A percentile compares a stretch with the other conserved stretches of the same genome.
These are phyloP conservation scores for Urostyla sp. DNA, from an alignment of 73 alveolate species.

Conservation along the genomic window DNA sequence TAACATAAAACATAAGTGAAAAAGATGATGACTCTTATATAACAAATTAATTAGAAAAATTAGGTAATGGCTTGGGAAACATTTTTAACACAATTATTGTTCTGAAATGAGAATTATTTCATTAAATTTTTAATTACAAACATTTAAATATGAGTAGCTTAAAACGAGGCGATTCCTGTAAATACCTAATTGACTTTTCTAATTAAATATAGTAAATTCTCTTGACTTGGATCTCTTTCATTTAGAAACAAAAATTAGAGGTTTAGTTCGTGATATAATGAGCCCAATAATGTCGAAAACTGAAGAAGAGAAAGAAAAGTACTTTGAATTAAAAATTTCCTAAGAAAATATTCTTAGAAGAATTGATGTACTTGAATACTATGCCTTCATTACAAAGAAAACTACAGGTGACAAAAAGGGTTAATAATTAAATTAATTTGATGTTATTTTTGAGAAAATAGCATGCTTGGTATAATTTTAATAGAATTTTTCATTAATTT, in stretches of 20 bases:
- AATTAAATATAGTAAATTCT: not conserved
- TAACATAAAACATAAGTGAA: too few relatives aligned
- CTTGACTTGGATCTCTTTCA: conserved; percentile 44
- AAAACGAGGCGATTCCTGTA: conserved; percentile 20
- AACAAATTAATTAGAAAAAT: too few relatives aligned
- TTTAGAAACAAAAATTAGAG: conserved; percentile 47
- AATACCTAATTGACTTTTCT: not conserved
- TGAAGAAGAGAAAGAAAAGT: conserved; percentile 40
- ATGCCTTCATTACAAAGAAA: not conserved
- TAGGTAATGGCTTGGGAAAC: too few relatives aligned
- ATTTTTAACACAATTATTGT: too few relatives aligned
- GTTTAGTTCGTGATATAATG: conserved; percentile 41
- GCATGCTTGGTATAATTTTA: conserved; percentile 1
- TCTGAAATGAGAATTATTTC: too few relatives aligned
- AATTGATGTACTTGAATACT: not conserved
- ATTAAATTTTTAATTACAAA: too few relatives aligned
- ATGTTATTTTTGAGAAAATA: conserved; percentile 6
- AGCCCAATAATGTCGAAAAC: conserved; percentile 21
- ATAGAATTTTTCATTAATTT: not conserved
- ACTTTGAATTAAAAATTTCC: not conserved
- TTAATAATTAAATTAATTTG: conserved; percentile 2
- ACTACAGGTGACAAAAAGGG: not conserved
- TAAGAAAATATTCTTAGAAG: not conserved
- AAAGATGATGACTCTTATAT: too few relatives aligned
- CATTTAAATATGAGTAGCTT: conserved; percentile 17